These are phyloP conservation scores for Seiridium cupressi DNA, from an alignment of 2,329 filamentous ascomycete genomes.

Conservation along the genomic window DNA sequence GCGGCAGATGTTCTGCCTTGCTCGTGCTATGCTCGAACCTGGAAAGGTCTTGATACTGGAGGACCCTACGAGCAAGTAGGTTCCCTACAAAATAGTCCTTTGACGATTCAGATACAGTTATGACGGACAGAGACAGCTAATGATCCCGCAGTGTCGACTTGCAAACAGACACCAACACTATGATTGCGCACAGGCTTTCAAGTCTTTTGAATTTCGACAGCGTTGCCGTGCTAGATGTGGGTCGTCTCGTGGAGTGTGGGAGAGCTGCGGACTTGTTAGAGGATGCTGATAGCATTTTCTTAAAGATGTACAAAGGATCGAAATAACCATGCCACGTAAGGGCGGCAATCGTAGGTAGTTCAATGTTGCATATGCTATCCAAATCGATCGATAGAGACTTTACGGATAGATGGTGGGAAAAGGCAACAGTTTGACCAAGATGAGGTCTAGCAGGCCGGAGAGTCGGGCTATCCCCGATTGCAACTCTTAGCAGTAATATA, in stretches of 20 bases:
- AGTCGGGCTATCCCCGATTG: no score
- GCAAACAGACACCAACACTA: constrained; percentile 17
- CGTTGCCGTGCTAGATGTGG: constrained; percentile 28
- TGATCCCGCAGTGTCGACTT: constrained; percentile 8
- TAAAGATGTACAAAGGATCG: constrained; percentile 4
- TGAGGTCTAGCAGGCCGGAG: no score
- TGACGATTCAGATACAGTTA: neutral
- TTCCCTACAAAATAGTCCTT: neutral
- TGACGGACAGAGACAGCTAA: no score
- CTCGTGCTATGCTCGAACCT: constrained; percentile 59
- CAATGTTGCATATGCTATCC: no score
- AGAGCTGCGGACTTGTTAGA: constrained; percentile 13
- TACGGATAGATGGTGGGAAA: no score
- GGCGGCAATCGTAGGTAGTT: no score
- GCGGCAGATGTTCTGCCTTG: constrained; percentile 62
- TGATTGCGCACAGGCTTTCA: constrained; percentile 32
- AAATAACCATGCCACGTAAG: no score
- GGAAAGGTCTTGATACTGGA: constrained; percentile 64
- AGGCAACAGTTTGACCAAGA: no score
- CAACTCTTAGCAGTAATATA: no score
- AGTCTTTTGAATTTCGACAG: constrained; percentile 32
- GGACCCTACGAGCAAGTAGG: constrained; percentile 34
- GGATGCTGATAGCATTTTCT: constrained; percentile 2
- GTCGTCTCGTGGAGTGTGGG: constrained; percentile 27
- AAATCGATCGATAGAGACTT: no score